Evolutionary conservation across 495 filamentous ascomycete genomes (phyloP).

Genomic region (Neurospora sp.): DNA sequence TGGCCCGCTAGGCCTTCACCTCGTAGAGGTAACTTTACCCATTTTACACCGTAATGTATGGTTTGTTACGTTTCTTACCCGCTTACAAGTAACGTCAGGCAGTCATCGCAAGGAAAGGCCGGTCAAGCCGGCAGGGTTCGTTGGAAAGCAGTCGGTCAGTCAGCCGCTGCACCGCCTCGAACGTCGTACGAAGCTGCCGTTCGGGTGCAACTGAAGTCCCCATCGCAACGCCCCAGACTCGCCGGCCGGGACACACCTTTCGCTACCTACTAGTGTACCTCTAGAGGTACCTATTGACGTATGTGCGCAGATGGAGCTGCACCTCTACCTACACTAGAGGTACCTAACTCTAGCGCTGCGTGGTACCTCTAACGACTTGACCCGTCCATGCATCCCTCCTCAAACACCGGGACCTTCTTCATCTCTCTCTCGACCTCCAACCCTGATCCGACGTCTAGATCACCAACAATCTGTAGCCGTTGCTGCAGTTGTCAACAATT

Average conservation of each 20-base stretch:
- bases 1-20: neutral
- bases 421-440: neutral
- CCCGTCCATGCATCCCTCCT: neutral
- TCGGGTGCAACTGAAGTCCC: neutral
- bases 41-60: neutral
- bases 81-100: neutral
- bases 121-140: neutral
- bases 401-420: neutral
- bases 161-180: neutral
- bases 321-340: neutral
- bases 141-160: neutral
- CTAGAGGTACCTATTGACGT: neutral
- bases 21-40: neutral
- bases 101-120: neutral
- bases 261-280: neutral
- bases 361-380: neutral
- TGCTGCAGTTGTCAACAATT: neutral
- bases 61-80: neutral
- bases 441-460: neutral
- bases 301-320: neutral
- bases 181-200: neutral
- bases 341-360: neutral
- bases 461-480: slow-evolving; percentile 1
- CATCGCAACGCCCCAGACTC: neutral
- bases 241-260: neutral